A percentile compares a stretch with the other conserved stretches of the same genome.
Evolutionary conservation across 1,139 yeast species (phyloP).

Genomic region (Meyerozyma smithsonii): DNA sequence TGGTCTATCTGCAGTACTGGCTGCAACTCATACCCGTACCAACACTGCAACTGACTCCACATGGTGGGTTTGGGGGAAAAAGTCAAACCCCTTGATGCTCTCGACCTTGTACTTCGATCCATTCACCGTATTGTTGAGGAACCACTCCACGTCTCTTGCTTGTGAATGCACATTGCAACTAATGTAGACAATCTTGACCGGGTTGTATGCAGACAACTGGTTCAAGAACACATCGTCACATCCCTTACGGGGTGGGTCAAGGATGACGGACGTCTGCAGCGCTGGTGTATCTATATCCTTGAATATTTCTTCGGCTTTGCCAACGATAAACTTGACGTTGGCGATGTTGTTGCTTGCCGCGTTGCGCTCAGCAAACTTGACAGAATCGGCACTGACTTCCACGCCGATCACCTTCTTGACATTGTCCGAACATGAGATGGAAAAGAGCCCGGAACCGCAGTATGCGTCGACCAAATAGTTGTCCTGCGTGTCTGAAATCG

Average conservation of each 20-base stretch:
- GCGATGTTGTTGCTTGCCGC: slow-evolving; percentile 69
- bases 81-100: slow-evolving; percentile 89
- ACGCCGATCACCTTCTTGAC: slow-evolving; percentile 88
- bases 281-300: slow-evolving; percentile 68
- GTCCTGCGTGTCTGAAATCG: slow-evolving; percentile 31
- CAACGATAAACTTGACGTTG: slow-evolving; percentile 81
- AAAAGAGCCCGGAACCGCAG: slow-evolving; percentile 94
- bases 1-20: background rate
- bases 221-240: slow-evolving; percentile 84
- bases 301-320: slow-evolving; percentile 89
- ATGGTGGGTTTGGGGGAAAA: slow-evolving; percentile 97
- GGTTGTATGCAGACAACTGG: slow-evolving; percentile 77
- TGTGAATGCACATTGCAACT: slow-evolving; percentile 98
- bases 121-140: slow-evolving; percentile 60
- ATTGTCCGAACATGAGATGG: slow-evolving; percentile 76
- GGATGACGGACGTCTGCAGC: slow-evolving; percentile 75
- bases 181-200: slow-evolving; percentile 84
- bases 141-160: slow-evolving; percentile 87
- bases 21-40: slow-evolving; percentile 5
- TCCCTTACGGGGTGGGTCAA: slow-evolving; percentile 97
- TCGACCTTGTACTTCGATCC: slow-evolving; percentile 66
- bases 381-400: slow-evolving; percentile 89
- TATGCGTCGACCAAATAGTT: slow-evolving; percentile 85
- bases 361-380: slow-evolving; percentile 77
- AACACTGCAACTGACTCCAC: slow-evolving; percentile 94